A percentile compares a stretch with the other conserved stretches of the same genome.
Conservation (phyloP, 2,329 filamentous ascomycete species). For the Aureobasidium pullulans region DNA sequence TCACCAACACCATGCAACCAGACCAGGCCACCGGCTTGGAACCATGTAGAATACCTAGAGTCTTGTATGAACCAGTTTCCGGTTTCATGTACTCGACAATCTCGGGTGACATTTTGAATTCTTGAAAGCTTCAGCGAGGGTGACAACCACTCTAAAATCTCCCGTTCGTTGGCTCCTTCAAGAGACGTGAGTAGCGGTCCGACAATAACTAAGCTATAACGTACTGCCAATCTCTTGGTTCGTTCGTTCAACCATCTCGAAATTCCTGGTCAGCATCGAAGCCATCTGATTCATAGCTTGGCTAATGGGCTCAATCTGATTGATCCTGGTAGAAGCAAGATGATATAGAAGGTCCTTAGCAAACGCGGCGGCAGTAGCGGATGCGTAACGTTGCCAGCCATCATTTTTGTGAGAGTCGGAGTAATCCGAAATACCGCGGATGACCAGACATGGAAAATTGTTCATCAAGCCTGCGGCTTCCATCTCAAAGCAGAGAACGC, state of each 20-base stretch:
- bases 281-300: neutral
- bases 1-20: neutral
- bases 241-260: neutral
- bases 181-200: neutral
- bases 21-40: neutral
- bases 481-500: constrained; percentile 21
- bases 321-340: neutral
- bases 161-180: neutral
- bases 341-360: constrained; percentile 18
- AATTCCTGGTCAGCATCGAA: neutral
- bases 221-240: neutral
- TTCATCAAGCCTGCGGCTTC: constrained; percentile 22
- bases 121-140: neutral
- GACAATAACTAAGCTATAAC: neutral
- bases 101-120: neutral
- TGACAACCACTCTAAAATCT: neutral
- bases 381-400: constrained; percentile 21
- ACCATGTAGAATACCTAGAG: neutral
- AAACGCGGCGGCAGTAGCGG: constrained; percentile 18
- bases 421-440: constrained; percentile 22
- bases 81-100: neutral
- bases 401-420: constrained; percentile 23
- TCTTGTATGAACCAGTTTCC: neutral
- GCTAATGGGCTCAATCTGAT: neutral
- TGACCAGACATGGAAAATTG: constrained; percentile 20